Base-by-base conservation (phyloP, 768 basidiomycete species). In the Amanita inopinata region DNA sequence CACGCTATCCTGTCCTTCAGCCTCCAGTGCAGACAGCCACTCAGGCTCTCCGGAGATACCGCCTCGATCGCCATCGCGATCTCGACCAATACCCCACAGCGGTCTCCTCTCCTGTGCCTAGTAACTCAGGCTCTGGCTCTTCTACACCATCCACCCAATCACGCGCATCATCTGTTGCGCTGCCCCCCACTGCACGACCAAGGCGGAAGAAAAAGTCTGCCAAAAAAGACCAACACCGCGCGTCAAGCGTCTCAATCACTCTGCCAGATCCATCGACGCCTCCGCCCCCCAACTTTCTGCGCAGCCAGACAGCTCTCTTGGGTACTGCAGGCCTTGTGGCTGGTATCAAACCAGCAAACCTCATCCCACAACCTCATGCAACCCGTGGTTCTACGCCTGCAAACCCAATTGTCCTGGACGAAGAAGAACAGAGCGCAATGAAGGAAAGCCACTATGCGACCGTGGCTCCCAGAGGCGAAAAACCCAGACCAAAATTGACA, bases 381-480 rank as follows among this genome's bases (percentile, higher is more conserved):
- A 54, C 58, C 23, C 67, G 66, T 25, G 84, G 84, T 3, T 60
- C 69, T 2, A 75, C 73, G 0, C 57, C 77, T 10, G 54, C 66
- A 10, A 76, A 86, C 53, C 83, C 85, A 0, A 87, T 88, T 31
- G 66, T 86, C 2, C 62, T 88, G 19, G 78, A 84, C 15, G 83
- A 84, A 34, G 72, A 71, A 19, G 58, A 56, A 15, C 60, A 63
- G 5, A 46, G 46, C 11, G 48, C 59, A n/a, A 56, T 62, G 32
- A 30, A 3, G 28, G 10, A 9, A 8, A 17, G 7, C n/a, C 6
- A 7, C 12, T 7, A 35, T 7, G 7, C 9, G 8, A 9, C 8
- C 15, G 9, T 6, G 7, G 12, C 17, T 35, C 7, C 33, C 6
- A 20, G 33, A 14, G 15, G 33, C 6, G 27, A 28, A 6, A 28